Conservation (phyloP, 2,329 filamentous ascomycete genomes). For the Penicillium sp. region DNA sequence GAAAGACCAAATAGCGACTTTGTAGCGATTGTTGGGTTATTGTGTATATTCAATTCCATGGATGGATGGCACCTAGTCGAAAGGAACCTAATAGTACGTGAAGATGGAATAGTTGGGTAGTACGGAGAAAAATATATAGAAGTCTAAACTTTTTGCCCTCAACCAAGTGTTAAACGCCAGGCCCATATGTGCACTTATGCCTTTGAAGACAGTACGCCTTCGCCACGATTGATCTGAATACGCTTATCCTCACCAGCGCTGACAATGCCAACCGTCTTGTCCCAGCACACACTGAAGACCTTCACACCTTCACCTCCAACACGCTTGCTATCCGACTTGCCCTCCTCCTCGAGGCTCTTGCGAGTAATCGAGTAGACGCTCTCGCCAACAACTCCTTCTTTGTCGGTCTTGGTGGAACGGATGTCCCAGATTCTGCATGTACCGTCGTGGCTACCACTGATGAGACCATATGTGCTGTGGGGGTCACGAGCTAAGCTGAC, state of each 20-base stretch:
- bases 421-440: conserved; percentile 94
- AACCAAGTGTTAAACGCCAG: conserved; percentile 31
- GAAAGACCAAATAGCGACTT: neutral
- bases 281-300: conserved; percentile 86
- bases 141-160: conserved; percentile 33
- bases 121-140: conserved; percentile 11
- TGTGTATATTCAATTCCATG: conserved; percentile 7
- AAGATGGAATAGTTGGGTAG: conserved; percentile 5
- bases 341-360: conserved; percentile 64
- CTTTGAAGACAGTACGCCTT: conserved; percentile 43
- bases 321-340: conserved; percentile 55
- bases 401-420: conserved; percentile 60
- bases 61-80: too few relatives aligned
- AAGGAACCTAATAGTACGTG: neutral
- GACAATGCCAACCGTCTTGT: conserved; percentile 79
- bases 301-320: conserved; percentile 79
- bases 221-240: conserved; percentile 81
- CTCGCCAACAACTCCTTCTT: conserved; percentile 60
- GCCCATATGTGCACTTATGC: conserved; percentile 28
- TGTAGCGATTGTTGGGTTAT: neutral
- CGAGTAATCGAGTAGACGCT: conserved; percentile 74
- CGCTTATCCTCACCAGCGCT: conserved; percentile 90
- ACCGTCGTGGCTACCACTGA: conserved; percentile 86
- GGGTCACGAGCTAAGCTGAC: conserved; percentile 58
- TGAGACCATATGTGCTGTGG: conserved; percentile 73